phyloP scores from a whole-genome alignment of 2,329 filamentous ascomycete species.

The Exophiala sp. region DNA sequence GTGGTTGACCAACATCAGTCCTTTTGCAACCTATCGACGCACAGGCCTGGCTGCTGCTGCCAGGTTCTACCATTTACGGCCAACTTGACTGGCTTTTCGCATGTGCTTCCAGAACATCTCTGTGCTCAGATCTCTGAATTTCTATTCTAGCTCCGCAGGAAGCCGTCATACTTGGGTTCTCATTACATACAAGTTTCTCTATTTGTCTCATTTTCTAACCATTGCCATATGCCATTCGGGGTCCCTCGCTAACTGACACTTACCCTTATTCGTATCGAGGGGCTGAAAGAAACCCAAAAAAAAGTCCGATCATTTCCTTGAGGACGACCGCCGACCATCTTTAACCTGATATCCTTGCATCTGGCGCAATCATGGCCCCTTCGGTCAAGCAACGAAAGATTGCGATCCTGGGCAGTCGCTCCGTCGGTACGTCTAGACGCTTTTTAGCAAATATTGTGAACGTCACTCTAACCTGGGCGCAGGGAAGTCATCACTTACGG shows the following conservation, averaged over 20 bases:
- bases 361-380: slow-evolving; percentile 53
- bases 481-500: slow-evolving; percentile 97
- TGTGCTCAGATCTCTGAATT: not conserved
- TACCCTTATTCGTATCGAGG: slow-evolving; percentile 6
- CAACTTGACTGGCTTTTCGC: not conserved
- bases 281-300: not conserved
- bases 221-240: slow-evolving; percentile 5
- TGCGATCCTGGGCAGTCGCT: slow-evolving; percentile 90
- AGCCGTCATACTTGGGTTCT: slow-evolving; percentile 21
- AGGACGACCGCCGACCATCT: not conserved
- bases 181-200: slow-evolving; percentile 22
- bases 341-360: not conserved
- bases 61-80: not conserved
- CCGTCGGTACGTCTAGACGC: slow-evolving; percentile 63
- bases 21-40: slow-evolving; percentile 1
- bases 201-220: slow-evolving; percentile 6
- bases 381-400: slow-evolving; percentile 88
- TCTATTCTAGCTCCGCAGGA: slow-evolving; percentile 12
- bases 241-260: slow-evolving; percentile 5
- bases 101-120: slow-evolving; percentile 2
- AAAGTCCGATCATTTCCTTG: slow-evolving; percentile 5
- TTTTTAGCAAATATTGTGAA: not conserved
- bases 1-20: slow-evolving; percentile 3
- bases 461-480: slow-evolving; percentile 6
- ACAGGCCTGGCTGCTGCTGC: not conserved